Percentiles rank a stretch among this genome's conserved stretches.
These are phyloP conservation scores for Cyclocybe cylindracea DNA, from an alignment of 768 basidiomycete species.

Conservation along the genomic window DNA sequence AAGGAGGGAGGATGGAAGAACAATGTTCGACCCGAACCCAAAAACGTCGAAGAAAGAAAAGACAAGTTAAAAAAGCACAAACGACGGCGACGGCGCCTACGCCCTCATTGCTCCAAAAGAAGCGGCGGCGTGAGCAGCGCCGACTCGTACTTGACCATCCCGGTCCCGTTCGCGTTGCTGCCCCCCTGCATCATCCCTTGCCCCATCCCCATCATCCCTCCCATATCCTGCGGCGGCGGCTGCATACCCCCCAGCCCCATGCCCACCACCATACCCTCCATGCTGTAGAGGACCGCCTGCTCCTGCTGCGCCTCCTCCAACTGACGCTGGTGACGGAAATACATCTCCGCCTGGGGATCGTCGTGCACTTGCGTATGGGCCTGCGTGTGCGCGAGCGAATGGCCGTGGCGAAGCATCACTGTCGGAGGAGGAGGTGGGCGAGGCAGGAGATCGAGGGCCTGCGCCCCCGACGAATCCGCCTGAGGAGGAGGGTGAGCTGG, in stretches of 20 bases:
- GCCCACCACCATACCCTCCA: neutral
- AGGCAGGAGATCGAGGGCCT: conserved; percentile 25
- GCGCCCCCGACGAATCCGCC: conserved; percentile 17
- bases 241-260: conserved; percentile 9
- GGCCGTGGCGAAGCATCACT: neutral
- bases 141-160: conserved; percentile 43
- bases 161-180: conserved; percentile 18
- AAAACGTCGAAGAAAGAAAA: neutral
- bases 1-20: neutral
- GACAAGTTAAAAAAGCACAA: neutral
- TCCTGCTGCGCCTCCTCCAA: neutral
- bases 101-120: conserved; percentile 48
- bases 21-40: neutral
- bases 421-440: conserved; percentile 12
- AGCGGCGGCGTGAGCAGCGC: conserved; percentile 47
- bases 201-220: too few relatives aligned
- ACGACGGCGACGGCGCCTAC: neutral
- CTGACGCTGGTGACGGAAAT: conserved; percentile 1
- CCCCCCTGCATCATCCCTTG: too few relatives aligned
- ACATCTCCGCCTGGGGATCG: conserved; percentile 1
- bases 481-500: conserved; percentile 16
- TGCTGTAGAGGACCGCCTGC: neutral
- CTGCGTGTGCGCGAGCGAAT: conserved; percentile 9
- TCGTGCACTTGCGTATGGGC: conserved; percentile 5
- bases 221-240: conserved; percentile 12